Conservation (phyloP, 2,329 filamentous ascomycete genomes). For the Zarea fungicola region DNA sequence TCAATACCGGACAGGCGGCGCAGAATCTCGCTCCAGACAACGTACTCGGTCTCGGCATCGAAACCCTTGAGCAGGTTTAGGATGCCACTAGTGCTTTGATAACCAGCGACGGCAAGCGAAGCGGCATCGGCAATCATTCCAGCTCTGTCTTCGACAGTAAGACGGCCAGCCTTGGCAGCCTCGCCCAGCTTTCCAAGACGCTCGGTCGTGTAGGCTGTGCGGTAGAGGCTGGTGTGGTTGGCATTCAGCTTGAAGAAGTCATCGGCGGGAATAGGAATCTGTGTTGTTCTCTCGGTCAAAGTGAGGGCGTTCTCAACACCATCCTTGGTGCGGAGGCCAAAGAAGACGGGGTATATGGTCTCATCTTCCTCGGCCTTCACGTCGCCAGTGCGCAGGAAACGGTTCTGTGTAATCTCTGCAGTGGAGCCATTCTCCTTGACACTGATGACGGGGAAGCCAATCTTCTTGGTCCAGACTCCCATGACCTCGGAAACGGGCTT, state of each 20-base stretch:
- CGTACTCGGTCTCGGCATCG: conserved; percentile 75
- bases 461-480: conserved; percentile 95
- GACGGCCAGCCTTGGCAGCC: conserved; percentile 64
- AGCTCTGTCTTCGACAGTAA: conserved; percentile 85
- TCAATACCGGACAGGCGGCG: conserved; percentile 73
- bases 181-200: conserved; percentile 82
- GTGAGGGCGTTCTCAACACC: conserved; percentile 59
- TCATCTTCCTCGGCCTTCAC: conserved; percentile 90
- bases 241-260: conserved; percentile 98
- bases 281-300: conserved; percentile 55
- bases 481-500: conserved; percentile 88
- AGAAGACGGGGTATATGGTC: conserved; percentile 82
- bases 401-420: conserved; percentile 89
- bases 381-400: conserved; percentile 87
- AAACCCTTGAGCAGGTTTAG: conserved; percentile 82
- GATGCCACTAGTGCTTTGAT: conserved; percentile 88
- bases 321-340: conserved; percentile 78
- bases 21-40: conserved; percentile 92
- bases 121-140: conserved; percentile 94
- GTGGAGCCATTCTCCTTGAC: conserved; percentile 66
- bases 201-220: conserved; percentile 79
- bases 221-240: conserved; percentile 88
- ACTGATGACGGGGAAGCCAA: conserved; percentile 86
- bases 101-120: conserved; percentile 81
- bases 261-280: conserved; percentile 69